Base-by-base conservation (phyloP, 2,329 filamentous ascomycete species). In the Cladosporium sp. region DNA sequence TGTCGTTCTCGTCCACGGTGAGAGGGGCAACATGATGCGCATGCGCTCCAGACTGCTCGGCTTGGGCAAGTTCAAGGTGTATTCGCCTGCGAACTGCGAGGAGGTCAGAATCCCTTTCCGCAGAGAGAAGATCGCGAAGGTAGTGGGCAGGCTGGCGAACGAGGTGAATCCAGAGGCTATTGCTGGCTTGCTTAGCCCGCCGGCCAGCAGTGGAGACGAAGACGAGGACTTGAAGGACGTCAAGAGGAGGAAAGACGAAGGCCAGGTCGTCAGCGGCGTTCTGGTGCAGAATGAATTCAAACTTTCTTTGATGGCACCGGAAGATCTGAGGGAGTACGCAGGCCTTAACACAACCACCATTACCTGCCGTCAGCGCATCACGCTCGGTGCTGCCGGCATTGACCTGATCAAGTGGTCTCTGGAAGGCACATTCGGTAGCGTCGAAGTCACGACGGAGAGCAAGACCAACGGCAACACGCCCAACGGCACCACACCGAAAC, bases 201-300 rank as follows among this genome's bases (percentile, higher is more conserved):
- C 59, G 59, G 51, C 64, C 61, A 57, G 60, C 16, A 67, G 69
- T 30, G 71, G 77, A n/a, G 67, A 72, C 5, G 70, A 73, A 19
- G 72, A 73, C 12, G 65, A 62, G 7, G 55, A 59, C 35, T 58
- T 55, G 25, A 61, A 65, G 32, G 51, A 54, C 57, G 55, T 18
- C 54, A 56, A 55, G 48, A 55, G n/a, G 49, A 57, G 55, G 47
- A 58, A 54, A 45, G 50, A 49, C 18, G 54, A 27, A 51, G 58
- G 70, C 1, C 75, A 79, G 49, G 75, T 97, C 38, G 81, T 98
- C 59, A 87, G 85, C 0, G 93, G 93, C 22, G 93, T 98, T 0
- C 77, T 98, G 13, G 91, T 98, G 7, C 92, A 97, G 60, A 97
- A 95, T 66, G 93, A 96, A 67, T 97, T 98, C 69, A 95, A 97